A percentile compares a stretch with the other conserved stretches of the same genome.
Conservation (phyloP, 1,284 basidiomycete genomes). For the Puccinia polysora region DNA sequence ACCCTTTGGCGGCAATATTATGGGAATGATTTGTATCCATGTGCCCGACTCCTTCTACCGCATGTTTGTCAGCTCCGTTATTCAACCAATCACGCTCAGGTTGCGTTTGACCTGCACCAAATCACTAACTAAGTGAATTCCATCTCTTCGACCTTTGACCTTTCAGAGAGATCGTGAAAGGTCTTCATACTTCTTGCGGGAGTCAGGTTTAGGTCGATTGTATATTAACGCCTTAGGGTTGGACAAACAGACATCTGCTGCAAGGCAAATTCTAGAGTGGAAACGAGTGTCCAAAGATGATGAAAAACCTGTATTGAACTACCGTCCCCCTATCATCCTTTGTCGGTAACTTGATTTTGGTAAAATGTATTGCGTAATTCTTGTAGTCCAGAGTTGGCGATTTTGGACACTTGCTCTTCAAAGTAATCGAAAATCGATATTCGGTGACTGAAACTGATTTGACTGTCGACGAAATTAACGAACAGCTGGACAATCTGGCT, state of each 20-base stretch:
- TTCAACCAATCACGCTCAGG: background rate
- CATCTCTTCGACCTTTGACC: background rate
- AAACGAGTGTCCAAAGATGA: conserved; percentile 68
- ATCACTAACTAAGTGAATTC: no score
- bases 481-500: conserved; percentile 69
- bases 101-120: background rate
- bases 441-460: conserved; percentile 71
- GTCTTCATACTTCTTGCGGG: conserved; percentile 82
- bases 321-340: background rate
- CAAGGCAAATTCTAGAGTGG: conserved; percentile 77
- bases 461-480: conserved; percentile 73
- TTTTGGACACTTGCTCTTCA: conserved; percentile 75
- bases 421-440: conserved; percentile 76
- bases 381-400: conserved; percentile 60
- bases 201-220: conserved; percentile 79
- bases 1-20: conserved; percentile 55
- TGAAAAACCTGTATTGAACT: no score
- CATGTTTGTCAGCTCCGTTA: conserved; percentile 52
- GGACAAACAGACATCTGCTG: conserved; percentile 65
- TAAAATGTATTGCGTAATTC: background rate
- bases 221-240: conserved; percentile 83
- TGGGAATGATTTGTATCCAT: conserved; percentile 57
- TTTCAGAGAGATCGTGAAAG: conserved; percentile 80
- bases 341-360: background rate
- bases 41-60: conserved; percentile 56